Percentiles rank a stretch among this genome's conserved stretches.
Evolutionary conservation across 495 filamentous ascomycete genomes (phyloP).

Genomic region (Annulohypoxylon nitens): DNA sequence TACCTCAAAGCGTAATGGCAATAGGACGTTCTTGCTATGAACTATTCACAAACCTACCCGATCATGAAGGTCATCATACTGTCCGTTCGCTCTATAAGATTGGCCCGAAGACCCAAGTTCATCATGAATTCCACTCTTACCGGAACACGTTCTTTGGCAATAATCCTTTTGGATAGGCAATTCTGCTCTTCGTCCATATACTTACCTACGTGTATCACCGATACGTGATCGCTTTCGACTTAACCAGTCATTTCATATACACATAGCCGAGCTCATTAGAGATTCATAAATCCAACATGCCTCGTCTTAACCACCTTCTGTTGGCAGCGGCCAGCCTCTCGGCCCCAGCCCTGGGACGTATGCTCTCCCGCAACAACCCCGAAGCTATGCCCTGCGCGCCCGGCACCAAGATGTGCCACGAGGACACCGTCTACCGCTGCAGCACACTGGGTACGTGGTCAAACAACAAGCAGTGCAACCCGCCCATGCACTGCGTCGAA

Average conservation of each 20-base stretch:
- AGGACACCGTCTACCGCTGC: constrained; percentile 7
- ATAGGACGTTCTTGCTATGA: background rate
- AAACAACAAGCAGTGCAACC: background rate
- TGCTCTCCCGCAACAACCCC: background rate
- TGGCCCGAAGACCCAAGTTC: background rate
- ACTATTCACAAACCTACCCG: background rate
- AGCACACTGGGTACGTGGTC: background rate
- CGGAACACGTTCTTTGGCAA: background rate
- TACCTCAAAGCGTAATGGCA: background rate
- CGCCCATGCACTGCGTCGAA: background rate
- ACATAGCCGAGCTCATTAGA: background rate
- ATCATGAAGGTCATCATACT: background rate
- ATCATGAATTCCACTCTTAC: background rate
- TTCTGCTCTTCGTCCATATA: constrained; percentile 19
- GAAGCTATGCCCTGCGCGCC: background rate
- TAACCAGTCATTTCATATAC: background rate
- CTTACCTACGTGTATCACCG: constrained; percentile 5
- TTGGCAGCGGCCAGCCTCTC: constrained; percentile 14
- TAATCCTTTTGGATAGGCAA: background rate
- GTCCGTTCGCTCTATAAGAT: constrained; percentile 13
- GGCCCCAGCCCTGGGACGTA: constrained; percentile 3
- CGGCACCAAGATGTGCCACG: constrained; percentile 7
- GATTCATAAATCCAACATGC: constrained; percentile 4
- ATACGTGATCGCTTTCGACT: background rate
- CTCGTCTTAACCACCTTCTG: background rate